Percentiles rank a stretch among this genome's conserved stretches.
phyloP scores from a whole-genome alignment of 2,329 filamentous ascomycete genomes.

The Aureobasidium sp. region DNA sequence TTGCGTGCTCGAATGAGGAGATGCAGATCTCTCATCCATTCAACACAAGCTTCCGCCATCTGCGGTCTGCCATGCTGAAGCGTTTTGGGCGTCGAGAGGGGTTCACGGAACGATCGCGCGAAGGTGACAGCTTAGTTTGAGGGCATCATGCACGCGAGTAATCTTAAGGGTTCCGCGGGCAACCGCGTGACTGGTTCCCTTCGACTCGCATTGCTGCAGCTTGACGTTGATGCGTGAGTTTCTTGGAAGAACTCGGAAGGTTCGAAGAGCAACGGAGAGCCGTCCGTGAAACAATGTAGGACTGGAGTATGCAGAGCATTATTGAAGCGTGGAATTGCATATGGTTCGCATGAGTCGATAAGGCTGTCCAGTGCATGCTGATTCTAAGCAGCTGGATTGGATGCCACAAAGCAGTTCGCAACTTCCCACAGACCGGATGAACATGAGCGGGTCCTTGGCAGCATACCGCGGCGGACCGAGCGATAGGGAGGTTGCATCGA shows the following conservation, averaged over 20 bases:
- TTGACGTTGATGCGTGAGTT: background rate
- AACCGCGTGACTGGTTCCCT: background rate
- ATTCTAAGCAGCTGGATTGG: background rate
- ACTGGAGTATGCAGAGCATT: background rate
- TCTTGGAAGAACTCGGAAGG: no score
- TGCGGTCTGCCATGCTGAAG: no score
- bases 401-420: background rate
- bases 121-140: background rate
- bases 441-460: background rate
- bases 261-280: background rate
- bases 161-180: no score
- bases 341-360: slow-evolving; percentile 1
- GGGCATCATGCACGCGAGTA: no score
- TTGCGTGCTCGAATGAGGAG: no score
- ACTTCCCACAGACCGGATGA: background rate
- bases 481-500: background rate
- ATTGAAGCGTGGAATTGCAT: background rate
- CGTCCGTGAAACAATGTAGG: background rate
- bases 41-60: no score
- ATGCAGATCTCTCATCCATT: no score
- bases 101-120: background rate
- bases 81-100: background rate
- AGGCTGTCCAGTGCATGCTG: background rate
- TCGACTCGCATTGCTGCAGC: background rate
- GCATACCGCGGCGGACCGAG: background rate